Evolutionary conservation across 495 filamentous ascomycete species (phyloP).

Genomic region (Endocarpon pusillum): DNA sequence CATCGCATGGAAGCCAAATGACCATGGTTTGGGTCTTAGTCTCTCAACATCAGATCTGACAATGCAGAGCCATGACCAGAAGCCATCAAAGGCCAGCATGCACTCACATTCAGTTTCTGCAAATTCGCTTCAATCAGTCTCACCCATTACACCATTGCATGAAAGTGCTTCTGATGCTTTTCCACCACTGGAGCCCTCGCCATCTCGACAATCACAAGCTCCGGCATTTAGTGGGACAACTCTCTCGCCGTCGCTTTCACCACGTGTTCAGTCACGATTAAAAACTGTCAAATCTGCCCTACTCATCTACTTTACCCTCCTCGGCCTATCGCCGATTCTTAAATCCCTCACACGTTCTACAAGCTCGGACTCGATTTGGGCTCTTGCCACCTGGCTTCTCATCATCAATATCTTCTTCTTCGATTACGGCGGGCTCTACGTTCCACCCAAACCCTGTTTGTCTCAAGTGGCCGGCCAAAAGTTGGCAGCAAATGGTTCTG

Average conservation of each 20-base stretch:
- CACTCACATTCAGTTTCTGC: conserved; percentile 9
- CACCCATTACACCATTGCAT: conserved; percentile 3
- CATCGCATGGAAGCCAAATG: conserved; percentile 13
- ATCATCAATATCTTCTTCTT: conserved; percentile 94
- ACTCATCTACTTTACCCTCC: conserved; percentile 78
- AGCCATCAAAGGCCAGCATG: background rate
- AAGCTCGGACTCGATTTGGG: conserved; percentile 85
- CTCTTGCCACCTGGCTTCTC: conserved; percentile 81
- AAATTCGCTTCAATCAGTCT: conserved; percentile 6
- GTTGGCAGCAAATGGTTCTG: conserved; percentile 22
- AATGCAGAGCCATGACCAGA: too few species aligned
- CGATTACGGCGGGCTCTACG: conserved; percentile 63
- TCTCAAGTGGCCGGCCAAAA: too few species aligned
- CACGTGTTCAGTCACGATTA: conserved; percentile 47
- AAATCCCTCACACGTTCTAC: conserved; percentile 88
- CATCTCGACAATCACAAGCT: background rate
- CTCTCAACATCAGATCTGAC: conserved; percentile 17
- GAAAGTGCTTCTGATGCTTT: background rate
- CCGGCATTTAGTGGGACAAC: conserved; percentile 5
- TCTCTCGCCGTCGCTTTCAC: conserved; percentile 28
- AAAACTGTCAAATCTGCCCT: conserved; percentile 75
- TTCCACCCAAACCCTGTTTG: conserved; percentile 1
- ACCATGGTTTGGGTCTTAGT: conserved; percentile 31
- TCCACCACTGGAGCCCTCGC: too few species aligned
- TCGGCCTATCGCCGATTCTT: conserved; percentile 83